phyloP scores from a whole-genome alignment of 495 filamentous ascomycete genomes.

The Clohesyomyces aquaticus region DNA sequence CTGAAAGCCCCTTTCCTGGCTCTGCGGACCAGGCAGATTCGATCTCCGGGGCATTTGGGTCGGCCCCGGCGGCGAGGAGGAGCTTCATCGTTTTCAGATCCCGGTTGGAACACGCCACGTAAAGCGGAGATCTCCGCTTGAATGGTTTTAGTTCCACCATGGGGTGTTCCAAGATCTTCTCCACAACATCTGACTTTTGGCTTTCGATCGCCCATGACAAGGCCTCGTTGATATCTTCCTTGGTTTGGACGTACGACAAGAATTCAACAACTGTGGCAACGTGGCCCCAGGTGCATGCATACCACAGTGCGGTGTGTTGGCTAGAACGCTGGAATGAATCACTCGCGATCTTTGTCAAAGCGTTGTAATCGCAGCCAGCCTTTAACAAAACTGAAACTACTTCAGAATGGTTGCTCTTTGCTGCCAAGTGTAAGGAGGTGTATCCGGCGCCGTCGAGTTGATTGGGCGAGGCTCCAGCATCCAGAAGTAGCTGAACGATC shows the following conservation, averaged over 20 bases:
- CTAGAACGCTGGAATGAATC: neutral
- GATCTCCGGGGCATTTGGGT: neutral
- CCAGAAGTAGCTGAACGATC: neutral
- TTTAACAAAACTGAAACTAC: neutral
- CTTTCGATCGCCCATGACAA: slow-evolving; percentile 7
- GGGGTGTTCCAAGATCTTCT: slow-evolving; percentile 2
- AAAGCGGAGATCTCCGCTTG: slow-evolving; percentile 5
- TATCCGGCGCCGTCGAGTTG: neutral
- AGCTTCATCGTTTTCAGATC: slow-evolving; percentile 4
- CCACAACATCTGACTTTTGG: slow-evolving; percentile 3
- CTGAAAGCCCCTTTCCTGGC: neutral
- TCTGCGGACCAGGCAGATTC: neutral
- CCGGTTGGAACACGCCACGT: neutral
- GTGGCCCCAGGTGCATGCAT: slow-evolving; percentile 15
- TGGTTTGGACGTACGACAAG: slow-evolving; percentile 4
- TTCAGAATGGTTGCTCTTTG: neutral
- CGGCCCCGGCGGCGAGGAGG: slow-evolving; percentile 19
- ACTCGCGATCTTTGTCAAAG: neutral
- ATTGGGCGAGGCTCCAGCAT: neutral
- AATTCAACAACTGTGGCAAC: slow-evolving; percentile 1
- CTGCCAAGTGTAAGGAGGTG: neutral
- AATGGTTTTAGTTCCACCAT: slow-evolving; percentile 8
- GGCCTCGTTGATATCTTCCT: slow-evolving; percentile 10
- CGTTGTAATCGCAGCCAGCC: neutral
- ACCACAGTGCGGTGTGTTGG: neutral